phyloP scores from a whole-genome alignment of 2,329 filamentous ascomycete species.

The Fusarium nelsonii region DNA sequence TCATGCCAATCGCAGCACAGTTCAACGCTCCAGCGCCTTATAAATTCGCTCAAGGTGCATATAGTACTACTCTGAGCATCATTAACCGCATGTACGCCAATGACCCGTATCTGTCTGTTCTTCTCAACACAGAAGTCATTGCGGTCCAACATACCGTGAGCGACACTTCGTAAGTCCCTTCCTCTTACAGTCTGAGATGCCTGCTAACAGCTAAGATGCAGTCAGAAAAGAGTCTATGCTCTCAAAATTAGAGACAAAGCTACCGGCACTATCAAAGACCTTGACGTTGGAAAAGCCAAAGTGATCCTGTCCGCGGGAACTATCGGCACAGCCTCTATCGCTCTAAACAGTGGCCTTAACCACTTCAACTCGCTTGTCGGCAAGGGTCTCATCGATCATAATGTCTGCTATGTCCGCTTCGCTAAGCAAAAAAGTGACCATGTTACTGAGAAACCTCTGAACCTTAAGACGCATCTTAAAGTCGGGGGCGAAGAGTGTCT shows the following conservation, averaged over 20 bases:
- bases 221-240: constrained; percentile 11
- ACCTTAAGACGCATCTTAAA: constrained; percentile 28
- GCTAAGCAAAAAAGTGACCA: constrained; percentile 21
- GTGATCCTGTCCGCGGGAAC: constrained; percentile 19
- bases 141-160: constrained; percentile 1
- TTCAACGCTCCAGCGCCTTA: constrained; percentile 35
- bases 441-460: constrained; percentile 29
- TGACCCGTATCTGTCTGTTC: constrained; percentile 29
- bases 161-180: neutral
- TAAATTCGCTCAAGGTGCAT: constrained; percentile 34
- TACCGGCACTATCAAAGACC: constrained; percentile 19
- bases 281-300: constrained; percentile 26
- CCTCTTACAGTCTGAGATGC: fast-evolving
- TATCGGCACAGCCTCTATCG: constrained; percentile 37
- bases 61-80: constrained; percentile 31
- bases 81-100: constrained; percentile 43
- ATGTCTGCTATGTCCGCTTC: constrained; percentile 34
- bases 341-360: constrained; percentile 30
- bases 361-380: constrained; percentile 12
- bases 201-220: neutral
- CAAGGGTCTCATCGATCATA: constrained; percentile 34
- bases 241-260: constrained; percentile 29
- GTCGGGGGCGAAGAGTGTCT: constrained; percentile 19
- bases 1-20: constrained; percentile 38
- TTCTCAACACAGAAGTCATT: constrained; percentile 33